Conservation (phyloP, 2,329 filamentous ascomycete genomes). For the Hypoxylon sp. region DNA sequence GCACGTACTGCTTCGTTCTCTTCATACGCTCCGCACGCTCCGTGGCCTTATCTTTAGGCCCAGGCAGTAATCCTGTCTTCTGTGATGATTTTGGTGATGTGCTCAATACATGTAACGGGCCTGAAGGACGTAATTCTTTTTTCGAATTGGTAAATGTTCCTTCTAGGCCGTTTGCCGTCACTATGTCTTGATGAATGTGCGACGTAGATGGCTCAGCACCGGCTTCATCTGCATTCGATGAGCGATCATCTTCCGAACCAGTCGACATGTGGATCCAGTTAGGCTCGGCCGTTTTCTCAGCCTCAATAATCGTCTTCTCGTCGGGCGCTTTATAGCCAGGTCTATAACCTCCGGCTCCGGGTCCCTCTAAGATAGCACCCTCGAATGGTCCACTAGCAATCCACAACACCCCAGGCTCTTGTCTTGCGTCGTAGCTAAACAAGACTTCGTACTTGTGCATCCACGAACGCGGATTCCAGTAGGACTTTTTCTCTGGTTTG, state of each 20-base stretch:
- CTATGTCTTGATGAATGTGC: neutral
- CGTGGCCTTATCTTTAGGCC: constrained; percentile 7
- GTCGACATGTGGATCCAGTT: constrained; percentile 1
- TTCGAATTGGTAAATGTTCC: neutral
- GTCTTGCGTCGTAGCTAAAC: constrained; percentile 21
- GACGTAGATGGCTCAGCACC: neutral
- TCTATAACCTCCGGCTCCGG: constrained; percentile 41
- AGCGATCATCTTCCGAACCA: constrained; percentile 3
- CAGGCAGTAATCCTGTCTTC: neutral
- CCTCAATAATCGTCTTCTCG: constrained; percentile 35
- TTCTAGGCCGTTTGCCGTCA: neutral
- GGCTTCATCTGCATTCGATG: neutral
- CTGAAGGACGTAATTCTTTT: neutral
- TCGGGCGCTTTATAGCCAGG: constrained; percentile 39
- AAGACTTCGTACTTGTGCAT: constrained; percentile 30
- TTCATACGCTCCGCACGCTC: constrained; percentile 26
- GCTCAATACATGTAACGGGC: neutral
- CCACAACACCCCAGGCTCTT: constrained; percentile 16
- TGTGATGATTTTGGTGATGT: neutral
- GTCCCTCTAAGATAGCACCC: constrained; percentile 45
- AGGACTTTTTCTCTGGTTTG: constrained; percentile 15
- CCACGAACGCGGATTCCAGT: constrained; percentile 38
- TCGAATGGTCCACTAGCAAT: constrained; percentile 47
- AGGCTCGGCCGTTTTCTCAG: constrained; percentile 32
- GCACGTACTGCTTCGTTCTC: constrained; percentile 40